Percentiles rank a stretch among this genome's conserved stretches.
These are phyloP conservation scores for Penicillium macrosclerotiorum DNA, from an alignment of 495 filamentous ascomycete species.

Conservation along the genomic window DNA sequence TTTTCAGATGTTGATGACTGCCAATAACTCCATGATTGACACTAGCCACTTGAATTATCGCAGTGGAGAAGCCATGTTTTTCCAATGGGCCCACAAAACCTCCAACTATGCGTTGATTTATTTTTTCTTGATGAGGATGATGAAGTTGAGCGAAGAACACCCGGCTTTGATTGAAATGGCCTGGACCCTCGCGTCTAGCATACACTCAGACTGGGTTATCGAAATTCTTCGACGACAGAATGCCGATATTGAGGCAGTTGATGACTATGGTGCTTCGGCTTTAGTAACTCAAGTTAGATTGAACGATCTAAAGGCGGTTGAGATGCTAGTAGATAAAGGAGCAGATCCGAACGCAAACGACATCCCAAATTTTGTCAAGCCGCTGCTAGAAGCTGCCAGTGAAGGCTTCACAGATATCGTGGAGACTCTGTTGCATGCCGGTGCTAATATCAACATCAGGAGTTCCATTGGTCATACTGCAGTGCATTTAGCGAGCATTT, in stretches of 20 bases:
- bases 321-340: constrained; percentile 15
- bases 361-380: background rate
- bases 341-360: constrained; percentile 14
- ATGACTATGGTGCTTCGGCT: constrained; percentile 1
- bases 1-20: constrained; percentile 6
- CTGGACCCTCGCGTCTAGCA: constrained; percentile 13
- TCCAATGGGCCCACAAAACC: constrained; percentile 11
- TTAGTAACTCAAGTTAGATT: constrained; percentile 8
- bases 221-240: constrained; percentile 12
- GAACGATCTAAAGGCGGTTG: constrained; percentile 1
- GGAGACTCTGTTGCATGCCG: constrained; percentile 14
- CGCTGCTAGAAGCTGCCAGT: constrained; percentile 13
- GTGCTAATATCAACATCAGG: constrained; percentile 13
- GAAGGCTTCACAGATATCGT: constrained; percentile 9
- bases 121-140: constrained; percentile 13
- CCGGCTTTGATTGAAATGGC: background rate
- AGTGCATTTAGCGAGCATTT: constrained; percentile 10
- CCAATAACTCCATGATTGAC: background rate
- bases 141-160: constrained; percentile 2
- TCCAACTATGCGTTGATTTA: constrained; percentile 11
- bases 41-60: background rate
- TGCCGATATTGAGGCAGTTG: constrained; percentile 13
- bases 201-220: constrained; percentile 7
- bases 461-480: constrained; percentile 5
- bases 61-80: background rate